Base-by-base conservation (phyloP, 1,284 basidiomycete species). In the Malassezia brasiliensis region DNA sequence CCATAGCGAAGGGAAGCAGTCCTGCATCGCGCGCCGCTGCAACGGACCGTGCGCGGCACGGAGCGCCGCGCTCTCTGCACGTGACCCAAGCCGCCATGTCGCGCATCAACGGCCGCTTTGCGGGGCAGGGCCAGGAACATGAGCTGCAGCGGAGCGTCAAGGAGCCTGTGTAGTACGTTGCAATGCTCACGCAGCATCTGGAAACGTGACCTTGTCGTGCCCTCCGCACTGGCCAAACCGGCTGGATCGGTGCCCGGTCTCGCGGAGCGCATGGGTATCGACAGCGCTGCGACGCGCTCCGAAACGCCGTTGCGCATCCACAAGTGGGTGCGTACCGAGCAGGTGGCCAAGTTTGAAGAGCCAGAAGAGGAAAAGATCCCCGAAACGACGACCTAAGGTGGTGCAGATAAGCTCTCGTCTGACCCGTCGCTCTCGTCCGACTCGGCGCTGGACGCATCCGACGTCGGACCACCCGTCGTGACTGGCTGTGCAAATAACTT, bases 321-420 rank as follows among this genome's bases (percentile, higher is more conserved):
- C 38, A 57, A 57, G 39, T 57, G 55, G 55, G 50, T 57, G 15
- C 50, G 55, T 25, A 57, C 55, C 9, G 45, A 47, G 45, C 12
- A 47, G 14, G 35, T 36, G 5, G 19, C 30, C 12, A 11, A 34
- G n/a, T 40, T 22, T 11, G 20, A 20, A 22, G 39, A 40, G 25
- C 20, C 39, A 2, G 39, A 28, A 22, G 25, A 15, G 39, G 39
- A 31, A 32, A 31, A 46, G 22, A 22, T 19, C 3, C 40, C 15
- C 22, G 42, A 45, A 25, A 6, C 25, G 19, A 7, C 19, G 5
- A 12, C 40, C 17, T 7, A 19, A 7, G 20, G 12, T 7, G n/a
- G 17, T 6, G 14, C 32, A 34, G 14, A 34, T 3, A 34, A 11
- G 32, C 32, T 28, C 32, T 37, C 15, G 15, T 6, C 15, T 15